These are phyloP conservation scores for Cadophora sp. DNA, from an alignment of 2,329 filamentous ascomycete species.

Conservation along the genomic window DNA sequence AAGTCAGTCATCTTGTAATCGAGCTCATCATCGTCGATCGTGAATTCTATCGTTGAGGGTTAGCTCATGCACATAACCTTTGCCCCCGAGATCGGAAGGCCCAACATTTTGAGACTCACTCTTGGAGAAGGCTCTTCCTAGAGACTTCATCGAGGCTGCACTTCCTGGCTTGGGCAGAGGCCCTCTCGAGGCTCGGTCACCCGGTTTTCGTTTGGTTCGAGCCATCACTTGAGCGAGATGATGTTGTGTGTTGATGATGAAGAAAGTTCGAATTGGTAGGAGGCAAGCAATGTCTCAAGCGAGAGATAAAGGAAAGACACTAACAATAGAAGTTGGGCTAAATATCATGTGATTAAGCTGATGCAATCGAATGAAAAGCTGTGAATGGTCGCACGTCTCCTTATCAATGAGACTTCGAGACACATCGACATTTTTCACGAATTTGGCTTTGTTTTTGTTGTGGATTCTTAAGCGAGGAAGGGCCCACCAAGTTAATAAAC, in stretches of 20 bases:
- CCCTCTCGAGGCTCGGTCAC: neutral
- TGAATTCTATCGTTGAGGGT: neutral
- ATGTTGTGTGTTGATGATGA: neutral
- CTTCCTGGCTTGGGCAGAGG: neutral
- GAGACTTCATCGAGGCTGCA: neutral
- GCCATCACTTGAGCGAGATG: neutral
- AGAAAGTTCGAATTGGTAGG: neutral
- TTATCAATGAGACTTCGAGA: too few species aligned
- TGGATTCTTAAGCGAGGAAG: neutral
- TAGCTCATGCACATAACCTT: neutral
- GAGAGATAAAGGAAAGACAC: neutral
- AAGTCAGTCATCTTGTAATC: too few species aligned
- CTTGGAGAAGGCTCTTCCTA: neutral
- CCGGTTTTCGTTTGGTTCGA: neutral
- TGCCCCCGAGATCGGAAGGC: too few species aligned
- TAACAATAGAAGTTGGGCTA: neutral
- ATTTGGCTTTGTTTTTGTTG: neutral
- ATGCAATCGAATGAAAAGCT: neutral
- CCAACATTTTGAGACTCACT: neutral
- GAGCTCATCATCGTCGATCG: neutral
- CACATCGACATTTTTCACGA: neutral
- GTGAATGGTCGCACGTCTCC: neutral
- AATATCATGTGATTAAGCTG: neutral
- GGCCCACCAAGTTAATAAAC: neutral
- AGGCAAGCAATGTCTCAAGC: neutral